A percentile compares a stretch with the other conserved stretches of the same genome.
These are phyloP conservation scores for Lecanicillium sp. DNA, from an alignment of 2,329 filamentous ascomycete species.

Conservation along the genomic window DNA sequence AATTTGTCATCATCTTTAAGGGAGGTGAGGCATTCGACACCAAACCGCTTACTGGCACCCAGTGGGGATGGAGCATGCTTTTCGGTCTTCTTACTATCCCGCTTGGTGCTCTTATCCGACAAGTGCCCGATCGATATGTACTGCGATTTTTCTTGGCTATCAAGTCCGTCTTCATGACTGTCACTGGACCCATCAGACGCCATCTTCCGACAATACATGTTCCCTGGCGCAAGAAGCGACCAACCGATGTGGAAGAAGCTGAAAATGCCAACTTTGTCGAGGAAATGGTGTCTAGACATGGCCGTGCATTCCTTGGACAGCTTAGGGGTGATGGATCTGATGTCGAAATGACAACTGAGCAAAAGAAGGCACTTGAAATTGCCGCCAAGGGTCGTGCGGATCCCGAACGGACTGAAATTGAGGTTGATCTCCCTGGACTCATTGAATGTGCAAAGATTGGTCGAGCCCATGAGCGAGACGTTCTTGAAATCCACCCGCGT, in stretches of 20 bases:
- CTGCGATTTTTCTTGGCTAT: conserved; percentile 18
- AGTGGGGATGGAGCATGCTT: conserved; percentile 64
- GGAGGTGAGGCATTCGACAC: conserved; percentile 62
- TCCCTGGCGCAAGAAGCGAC: conserved; percentile 16
- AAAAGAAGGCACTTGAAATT: conserved; percentile 12
- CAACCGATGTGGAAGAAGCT: conserved; percentile 11
- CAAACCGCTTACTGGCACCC: conserved; percentile 47
- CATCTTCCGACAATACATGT: conserved; percentile 11
- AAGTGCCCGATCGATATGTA: conserved; percentile 29
- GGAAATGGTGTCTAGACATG: conserved; percentile 12
- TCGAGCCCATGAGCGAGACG: conserved; percentile 16
- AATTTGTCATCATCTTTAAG: conserved; percentile 64
- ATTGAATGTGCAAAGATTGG: conserved; percentile 23
- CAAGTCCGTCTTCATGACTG: conserved; percentile 11
- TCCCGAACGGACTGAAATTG: conserved; percentile 8
- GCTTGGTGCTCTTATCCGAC: conserved; percentile 37
- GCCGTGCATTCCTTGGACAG: conserved; percentile 6
- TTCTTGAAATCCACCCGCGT: conserved; percentile 31
- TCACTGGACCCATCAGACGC: conserved; percentile 14
- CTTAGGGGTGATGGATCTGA: conserved; percentile 10
- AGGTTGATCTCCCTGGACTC: conserved; percentile 22
- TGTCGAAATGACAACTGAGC: conserved; percentile 14
- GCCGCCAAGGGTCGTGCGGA: conserved; percentile 5
- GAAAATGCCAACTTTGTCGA: conserved; percentile 18
- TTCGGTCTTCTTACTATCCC: conserved; percentile 61